Evolutionary conservation across 345 rosid genomes (phyloP).

Genomic region (Brassica juncea): DNA sequence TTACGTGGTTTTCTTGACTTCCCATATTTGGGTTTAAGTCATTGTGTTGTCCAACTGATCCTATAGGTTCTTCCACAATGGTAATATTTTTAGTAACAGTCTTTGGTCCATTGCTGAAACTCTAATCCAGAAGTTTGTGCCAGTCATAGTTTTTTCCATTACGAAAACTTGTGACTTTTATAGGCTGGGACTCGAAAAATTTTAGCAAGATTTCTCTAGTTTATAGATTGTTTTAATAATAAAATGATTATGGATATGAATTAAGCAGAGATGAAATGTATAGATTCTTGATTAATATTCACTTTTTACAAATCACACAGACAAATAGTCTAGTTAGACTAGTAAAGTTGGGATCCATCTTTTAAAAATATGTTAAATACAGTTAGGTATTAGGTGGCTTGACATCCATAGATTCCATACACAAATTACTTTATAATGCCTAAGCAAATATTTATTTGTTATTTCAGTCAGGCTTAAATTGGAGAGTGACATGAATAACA

Average conservation of each 20-base stretch:
- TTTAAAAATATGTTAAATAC: background rate
- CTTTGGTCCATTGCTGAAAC: background rate
- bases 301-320: background rate
- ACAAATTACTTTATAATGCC: background rate
- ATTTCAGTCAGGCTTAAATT: background rate
- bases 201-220: too few relatives aligned
- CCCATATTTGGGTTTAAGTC: too few relatives aligned
- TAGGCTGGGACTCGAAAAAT: background rate
- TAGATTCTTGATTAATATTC: background rate
- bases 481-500: conserved; percentile 27
- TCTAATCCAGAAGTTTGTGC: background rate
- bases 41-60: too few relatives aligned
- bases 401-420: conserved; percentile 14
- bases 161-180: background rate
- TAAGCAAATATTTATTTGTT: background rate
- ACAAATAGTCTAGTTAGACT: conserved; percentile 1
- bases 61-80: too few relatives aligned
- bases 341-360: background rate
- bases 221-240: background rate
- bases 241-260: background rate
- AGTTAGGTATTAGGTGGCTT: conserved; percentile 24
- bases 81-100: background rate
- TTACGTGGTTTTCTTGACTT: too few relatives aligned
- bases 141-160: background rate
- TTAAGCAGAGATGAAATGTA: background rate